phyloP scores from a whole-genome alignment of 306 rosid species.

The Cicer bijugum region DNA sequence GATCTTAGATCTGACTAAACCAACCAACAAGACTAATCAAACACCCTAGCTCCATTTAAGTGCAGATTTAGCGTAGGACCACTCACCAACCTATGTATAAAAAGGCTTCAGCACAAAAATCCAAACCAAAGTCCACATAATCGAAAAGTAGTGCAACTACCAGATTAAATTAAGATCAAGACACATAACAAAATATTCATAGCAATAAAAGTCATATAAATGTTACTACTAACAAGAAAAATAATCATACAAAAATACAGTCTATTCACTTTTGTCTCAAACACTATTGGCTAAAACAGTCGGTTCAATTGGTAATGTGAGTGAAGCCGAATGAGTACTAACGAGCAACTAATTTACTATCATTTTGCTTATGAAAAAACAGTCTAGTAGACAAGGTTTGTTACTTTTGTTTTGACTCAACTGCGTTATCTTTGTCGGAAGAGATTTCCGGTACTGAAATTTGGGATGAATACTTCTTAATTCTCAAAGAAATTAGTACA shows the following conservation, averaged over 20 bases:
- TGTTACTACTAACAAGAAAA: background rate
- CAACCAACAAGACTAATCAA: background rate
- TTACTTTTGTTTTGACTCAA: constrained; percentile 24
- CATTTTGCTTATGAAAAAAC: background rate
- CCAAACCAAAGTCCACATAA: constrained; percentile 17
- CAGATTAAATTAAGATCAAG: constrained; percentile 32
- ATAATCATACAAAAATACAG: constrained; percentile 16
- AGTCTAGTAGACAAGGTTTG: constrained; percentile 23
- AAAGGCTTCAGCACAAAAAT: constrained; percentile 26
- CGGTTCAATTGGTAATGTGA: background rate
- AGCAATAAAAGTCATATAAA: background rate
- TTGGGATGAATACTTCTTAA: constrained; percentile 74
- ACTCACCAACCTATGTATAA: background rate
- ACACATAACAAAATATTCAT: constrained; percentile 29
- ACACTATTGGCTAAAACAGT: background rate
- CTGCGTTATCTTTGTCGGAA: constrained; percentile 25
- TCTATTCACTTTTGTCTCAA: constrained; percentile 14
- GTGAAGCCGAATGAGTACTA: background rate
- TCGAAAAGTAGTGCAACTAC: constrained; percentile 20
- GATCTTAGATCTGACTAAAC: constrained; percentile 10
- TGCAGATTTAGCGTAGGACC: constrained; percentile 6
- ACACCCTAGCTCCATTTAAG: background rate
- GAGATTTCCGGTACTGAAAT: constrained; percentile 50
- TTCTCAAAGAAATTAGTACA: constrained; percentile 80
- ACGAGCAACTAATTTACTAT: background rate